These are phyloP conservation scores for Austroboletus novae-zelandiae DNA, from an alignment of 1,284 basidiomycete genomes.

Conservation along the genomic window DNA sequence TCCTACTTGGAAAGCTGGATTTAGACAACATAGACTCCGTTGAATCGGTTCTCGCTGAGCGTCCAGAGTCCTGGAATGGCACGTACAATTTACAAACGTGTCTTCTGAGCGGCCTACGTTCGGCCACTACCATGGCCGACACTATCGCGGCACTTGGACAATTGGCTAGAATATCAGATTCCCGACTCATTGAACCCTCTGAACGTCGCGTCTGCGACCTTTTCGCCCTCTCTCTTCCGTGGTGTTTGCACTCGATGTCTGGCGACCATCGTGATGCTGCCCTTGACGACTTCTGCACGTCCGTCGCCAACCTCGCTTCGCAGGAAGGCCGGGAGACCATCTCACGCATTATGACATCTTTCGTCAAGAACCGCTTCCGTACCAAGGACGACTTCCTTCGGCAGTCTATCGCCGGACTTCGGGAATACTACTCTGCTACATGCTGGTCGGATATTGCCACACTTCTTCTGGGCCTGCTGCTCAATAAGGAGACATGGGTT, in stretches of 20 bases:
- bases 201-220: constrained; percentile 78
- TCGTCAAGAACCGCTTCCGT: constrained; percentile 85
- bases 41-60: constrained; percentile 63
- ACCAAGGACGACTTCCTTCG: constrained; percentile 93
- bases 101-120: constrained; percentile 81
- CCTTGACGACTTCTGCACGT: constrained; percentile 72
- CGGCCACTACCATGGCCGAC: constrained; percentile 65
- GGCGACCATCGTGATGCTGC: constrained; percentile 58
- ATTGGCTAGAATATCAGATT: constrained; percentile 62
- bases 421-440: constrained; percentile 75
- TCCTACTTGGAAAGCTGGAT: constrained; percentile 72
- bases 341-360: constrained; percentile 84
- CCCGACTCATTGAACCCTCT: constrained; percentile 70
- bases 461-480: constrained; percentile 80
- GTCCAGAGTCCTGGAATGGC: constrained; percentile 75
- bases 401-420: constrained; percentile 82
- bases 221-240: constrained; percentile 84
- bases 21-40: constrained; percentile 65
- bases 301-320: constrained; percentile 73
- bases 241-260: constrained; percentile 83
- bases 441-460: constrained; percentile 79
- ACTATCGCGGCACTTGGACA: constrained; percentile 72
- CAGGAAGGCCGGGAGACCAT: constrained; percentile 74
- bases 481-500: constrained; percentile 84
- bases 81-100: constrained; percentile 67